phyloP scores from a whole-genome alignment of 1,139 yeast genomes.

The Scheffersomyces parashehatae region DNA sequence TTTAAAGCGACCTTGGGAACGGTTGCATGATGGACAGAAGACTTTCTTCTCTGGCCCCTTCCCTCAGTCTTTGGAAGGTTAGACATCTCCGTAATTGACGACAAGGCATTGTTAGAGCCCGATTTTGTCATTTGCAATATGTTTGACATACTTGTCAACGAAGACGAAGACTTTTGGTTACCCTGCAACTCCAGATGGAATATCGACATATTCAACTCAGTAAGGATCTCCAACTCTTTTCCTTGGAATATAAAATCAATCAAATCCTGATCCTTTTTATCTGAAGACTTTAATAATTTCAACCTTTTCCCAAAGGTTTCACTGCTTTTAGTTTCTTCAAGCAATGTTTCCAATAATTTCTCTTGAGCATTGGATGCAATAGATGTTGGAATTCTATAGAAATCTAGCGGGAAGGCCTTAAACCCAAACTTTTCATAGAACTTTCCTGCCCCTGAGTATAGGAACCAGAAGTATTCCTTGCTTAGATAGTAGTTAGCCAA shows the following conservation, averaged over 20 bases:
- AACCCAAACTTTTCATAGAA: slow-evolving; percentile 42
- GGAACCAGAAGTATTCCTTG: slow-evolving; percentile 35
- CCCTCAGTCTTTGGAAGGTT: slow-evolving; percentile 5
- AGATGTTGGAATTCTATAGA: slow-evolving; percentile 33
- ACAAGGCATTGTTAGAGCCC: slow-evolving; percentile 24
- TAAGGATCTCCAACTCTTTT: slow-evolving; percentile 37
- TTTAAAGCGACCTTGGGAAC: slow-evolving; percentile 36
- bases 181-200: slow-evolving; percentile 39
- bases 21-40: slow-evolving; percentile 25
- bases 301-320: slow-evolving; percentile 30
- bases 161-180: slow-evolving; percentile 35
- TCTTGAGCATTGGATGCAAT: slow-evolving; percentile 21
- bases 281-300: slow-evolving; percentile 26
- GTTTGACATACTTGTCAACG: slow-evolving; percentile 33
- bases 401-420: slow-evolving; percentile 37
- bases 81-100: slow-evolving; percentile 17
- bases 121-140: slow-evolving; percentile 25
- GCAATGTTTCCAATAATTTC: slow-evolving; percentile 21
- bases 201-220: slow-evolving; percentile 38
- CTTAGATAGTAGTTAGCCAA: slow-evolving; percentile 39
- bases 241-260: slow-evolving; percentile 34
- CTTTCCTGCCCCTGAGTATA: slow-evolving; percentile 37
- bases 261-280: slow-evolving; percentile 31
- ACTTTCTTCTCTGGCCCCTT: slow-evolving; percentile 20
- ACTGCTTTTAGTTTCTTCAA: slow-evolving; percentile 9